Base-by-base conservation (phyloP, 305 asterid species). In the Fraxinus sp. region DNA sequence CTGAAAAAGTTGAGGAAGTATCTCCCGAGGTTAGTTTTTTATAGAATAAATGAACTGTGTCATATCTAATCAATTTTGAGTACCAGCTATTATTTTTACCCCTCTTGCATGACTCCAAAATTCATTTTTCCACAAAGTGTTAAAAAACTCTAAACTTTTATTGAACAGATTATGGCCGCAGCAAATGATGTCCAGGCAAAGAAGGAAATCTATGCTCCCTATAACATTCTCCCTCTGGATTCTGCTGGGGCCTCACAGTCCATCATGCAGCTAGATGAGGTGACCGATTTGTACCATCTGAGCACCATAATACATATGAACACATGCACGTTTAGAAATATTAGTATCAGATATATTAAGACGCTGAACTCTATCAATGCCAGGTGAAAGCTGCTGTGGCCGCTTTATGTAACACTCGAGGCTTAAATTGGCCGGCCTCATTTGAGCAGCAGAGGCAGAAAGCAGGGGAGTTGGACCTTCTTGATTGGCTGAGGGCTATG, bases 251-350 rank as follows among this genome's bases (percentile, higher is more conserved):
- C 97, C 5, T 90, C 94, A 28, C 98, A 93, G 89, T 91, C 96
- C 84, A 95, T 95, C 81, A 97, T 97, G 99, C 99, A 97, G 89
- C 97, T 94, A 83, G 99, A 95, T 88, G 99, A 97, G 97, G 98
- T 94, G 80, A 83, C 30, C 33, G 41, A 78, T 81, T 85, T 81
- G 41, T 82, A 79, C 80, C 84, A 49, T 78, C n/a, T 41, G 62
- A 76, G 78, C 73, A 33, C 78, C 9, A 73, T 44, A 72, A 59
- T 78, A 79, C 80, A 62, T 77, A 72, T 74, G 72, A 59, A 79
- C 66, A 30, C 77, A 39, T 22, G 35, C 70, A 64, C n/a, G 62
- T 20, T 11, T 77, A 37, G 55, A 81, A 76, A 79, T 81, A 78
- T 74, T 39, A 52, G 24, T 71, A 75, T 62, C 26, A 1, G 44